phyloP scores from a whole-genome alignment of 2,329 filamentous ascomycete genomes.

The Coniochaeta sp. region DNA sequence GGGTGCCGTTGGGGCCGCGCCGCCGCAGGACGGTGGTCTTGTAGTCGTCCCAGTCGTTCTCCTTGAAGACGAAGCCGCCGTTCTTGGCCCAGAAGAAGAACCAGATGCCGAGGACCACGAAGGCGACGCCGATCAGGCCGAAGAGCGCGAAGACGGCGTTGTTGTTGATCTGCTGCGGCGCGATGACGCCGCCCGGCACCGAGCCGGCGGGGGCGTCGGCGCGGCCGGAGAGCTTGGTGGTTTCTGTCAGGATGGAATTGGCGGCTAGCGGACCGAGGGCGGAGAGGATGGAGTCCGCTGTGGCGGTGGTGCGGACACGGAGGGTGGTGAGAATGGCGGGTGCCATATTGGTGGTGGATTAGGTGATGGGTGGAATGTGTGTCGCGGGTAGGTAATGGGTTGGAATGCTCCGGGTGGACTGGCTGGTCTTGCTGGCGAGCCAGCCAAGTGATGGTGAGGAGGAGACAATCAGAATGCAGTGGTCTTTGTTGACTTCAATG shows the following conservation, averaged over 20 bases:
- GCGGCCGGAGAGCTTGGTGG: constrained; percentile 20
- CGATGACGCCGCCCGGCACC: constrained; percentile 36
- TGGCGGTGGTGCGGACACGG: constrained; percentile 14
- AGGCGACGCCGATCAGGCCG: constrained; percentile 68
- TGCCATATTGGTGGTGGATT: constrained; percentile 23
- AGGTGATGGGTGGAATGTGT: constrained; percentile 3
- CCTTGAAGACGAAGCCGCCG: constrained; percentile 79
- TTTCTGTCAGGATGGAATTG: neutral
- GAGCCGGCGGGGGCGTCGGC: no score
- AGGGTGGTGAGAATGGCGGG: constrained; percentile 28
- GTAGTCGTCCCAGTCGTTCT: constrained; percentile 96
- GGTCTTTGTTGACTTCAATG: neutral
- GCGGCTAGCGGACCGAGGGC: constrained; percentile 16
- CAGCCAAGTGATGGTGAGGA: constrained; percentile 11
- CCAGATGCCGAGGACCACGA: constrained; percentile 76
- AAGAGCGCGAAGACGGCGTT: constrained; percentile 77
- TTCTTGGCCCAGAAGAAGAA: constrained; percentile 99
- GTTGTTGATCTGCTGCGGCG: constrained; percentile 52
- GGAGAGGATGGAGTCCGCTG: constrained; percentile 16
- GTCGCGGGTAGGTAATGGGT: neutral
- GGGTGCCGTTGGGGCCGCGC: constrained; percentile 81
- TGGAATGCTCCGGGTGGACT: constrained; percentile 5
- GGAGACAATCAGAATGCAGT: neutral
- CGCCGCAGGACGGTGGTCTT: constrained; percentile 88
- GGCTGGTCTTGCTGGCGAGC: constrained; percentile 16